phyloP scores from a whole-genome alignment of 805 yeast species.

The Wickerhamomyces rabaulensis region DNA sequence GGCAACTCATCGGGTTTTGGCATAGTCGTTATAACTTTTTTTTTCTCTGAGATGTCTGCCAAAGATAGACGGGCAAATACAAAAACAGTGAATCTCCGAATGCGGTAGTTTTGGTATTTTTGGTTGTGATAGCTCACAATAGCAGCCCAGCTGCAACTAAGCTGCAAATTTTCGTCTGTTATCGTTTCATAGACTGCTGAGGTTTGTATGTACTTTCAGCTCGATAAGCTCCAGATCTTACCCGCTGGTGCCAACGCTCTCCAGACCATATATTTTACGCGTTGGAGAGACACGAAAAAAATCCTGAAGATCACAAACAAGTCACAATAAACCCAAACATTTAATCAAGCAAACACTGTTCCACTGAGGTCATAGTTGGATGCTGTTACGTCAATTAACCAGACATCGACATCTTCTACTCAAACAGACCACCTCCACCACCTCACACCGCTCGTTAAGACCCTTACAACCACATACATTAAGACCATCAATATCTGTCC shows the following conservation, averaged over 20 bases:
- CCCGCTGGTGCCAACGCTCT: no score
- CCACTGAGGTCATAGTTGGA: not conserved
- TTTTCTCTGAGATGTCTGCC: not conserved
- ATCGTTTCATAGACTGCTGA: no score
- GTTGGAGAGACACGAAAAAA: not conserved
- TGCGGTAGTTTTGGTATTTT: not conserved
- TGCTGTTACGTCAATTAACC: not conserved
- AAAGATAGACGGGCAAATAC: not conserved
- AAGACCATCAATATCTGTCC: not conserved
- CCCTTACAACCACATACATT: not conserved
- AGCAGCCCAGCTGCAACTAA: no score
- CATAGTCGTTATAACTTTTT: no score
- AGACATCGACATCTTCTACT: not conserved
- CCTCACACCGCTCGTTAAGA: not conserved
- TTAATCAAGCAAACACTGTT: not conserved
- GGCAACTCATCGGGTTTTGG: not conserved
- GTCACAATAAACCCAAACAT: no score
- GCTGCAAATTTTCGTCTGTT: no score
- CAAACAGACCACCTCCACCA: not conserved
- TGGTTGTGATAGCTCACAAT: no score
- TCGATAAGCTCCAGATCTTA: no score
- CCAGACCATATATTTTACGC: no score
- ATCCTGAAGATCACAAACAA: not conserved
- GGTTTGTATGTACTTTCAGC: no score
- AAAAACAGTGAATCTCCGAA: not conserved